Evolutionary conservation across 805 yeast species (phyloP).

Genomic region (Metschnikowia orientalis): DNA sequence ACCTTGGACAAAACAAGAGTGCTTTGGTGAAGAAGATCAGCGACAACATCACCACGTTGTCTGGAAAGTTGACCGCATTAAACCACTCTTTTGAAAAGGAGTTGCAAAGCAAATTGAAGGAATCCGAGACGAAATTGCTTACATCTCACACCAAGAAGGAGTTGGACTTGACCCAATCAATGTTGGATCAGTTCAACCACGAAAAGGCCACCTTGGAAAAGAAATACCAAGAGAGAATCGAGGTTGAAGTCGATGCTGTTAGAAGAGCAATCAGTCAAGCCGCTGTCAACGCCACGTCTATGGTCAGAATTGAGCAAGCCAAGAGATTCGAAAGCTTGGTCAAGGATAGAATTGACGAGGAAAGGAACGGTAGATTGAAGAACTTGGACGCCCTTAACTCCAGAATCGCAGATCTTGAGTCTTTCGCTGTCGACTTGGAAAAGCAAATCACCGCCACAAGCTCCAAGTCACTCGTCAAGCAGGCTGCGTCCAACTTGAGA

Average conservation of each 20-base stretch:
- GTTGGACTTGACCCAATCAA: slow-evolving; percentile 52
- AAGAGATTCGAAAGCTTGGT: slow-evolving; percentile 60
- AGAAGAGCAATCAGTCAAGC: slow-evolving; percentile 61
- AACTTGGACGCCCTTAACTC: slow-evolving; percentile 57
- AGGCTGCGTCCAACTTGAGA: slow-evolving; percentile 32
- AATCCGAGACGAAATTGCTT: slow-evolving; percentile 37
- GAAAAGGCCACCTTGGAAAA: slow-evolving; percentile 58
- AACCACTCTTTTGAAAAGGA: slow-evolving; percentile 36
- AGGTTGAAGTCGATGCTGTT: slow-evolving; percentile 63
- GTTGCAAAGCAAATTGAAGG: slow-evolving; percentile 31
- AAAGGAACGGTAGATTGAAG: slow-evolving; percentile 73
- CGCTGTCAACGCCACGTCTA: slow-evolving; percentile 67
- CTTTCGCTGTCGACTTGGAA: slow-evolving; percentile 44
- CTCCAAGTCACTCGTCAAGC: slow-evolving; percentile 29
- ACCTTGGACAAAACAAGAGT: slow-evolving; percentile 23
- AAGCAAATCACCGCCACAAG: slow-evolving; percentile 31
- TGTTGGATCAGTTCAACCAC: slow-evolving; percentile 56
- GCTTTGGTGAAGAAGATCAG: slow-evolving; percentile 30
- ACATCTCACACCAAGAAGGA: slow-evolving; percentile 44
- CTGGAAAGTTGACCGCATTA: slow-evolving; percentile 30
- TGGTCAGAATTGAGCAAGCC: slow-evolving; percentile 65
- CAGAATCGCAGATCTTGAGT: slow-evolving; percentile 53
- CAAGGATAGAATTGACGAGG: slow-evolving; percentile 46
- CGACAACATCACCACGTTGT: slow-evolving; percentile 29
- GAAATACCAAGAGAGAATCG: slow-evolving; percentile 54